Evolutionary conservation across 2,329 filamentous ascomycete genomes (phyloP).

Genomic region (Claviceps purpurea): DNA sequence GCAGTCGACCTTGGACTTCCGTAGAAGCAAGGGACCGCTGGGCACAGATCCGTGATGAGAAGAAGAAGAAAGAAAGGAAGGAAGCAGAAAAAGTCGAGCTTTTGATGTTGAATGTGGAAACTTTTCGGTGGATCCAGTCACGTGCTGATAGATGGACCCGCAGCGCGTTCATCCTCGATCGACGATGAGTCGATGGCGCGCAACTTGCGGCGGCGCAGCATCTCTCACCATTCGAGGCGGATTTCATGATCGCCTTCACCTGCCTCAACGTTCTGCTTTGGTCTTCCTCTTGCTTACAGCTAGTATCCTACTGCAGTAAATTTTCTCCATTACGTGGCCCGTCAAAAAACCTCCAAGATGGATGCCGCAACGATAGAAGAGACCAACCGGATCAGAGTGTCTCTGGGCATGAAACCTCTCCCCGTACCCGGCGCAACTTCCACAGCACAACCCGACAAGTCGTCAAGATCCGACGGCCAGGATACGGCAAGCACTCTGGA

Average conservation of each 20-base stretch:
- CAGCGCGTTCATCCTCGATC: neutral
- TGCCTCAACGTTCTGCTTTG: neutral
- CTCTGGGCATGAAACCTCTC: conserved; percentile 80
- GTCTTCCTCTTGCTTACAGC: neutral
- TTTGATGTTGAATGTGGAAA: conserved; percentile 8
- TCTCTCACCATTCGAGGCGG: neutral
- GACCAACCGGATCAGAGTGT: conserved; percentile 81
- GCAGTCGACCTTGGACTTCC: conserved; percentile 54
- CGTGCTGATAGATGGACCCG: neutral
- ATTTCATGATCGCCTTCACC: neutral
- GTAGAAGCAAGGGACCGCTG: conserved; percentile 52
- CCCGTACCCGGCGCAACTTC: conserved; percentile 58
- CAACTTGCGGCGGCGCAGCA: neutral
- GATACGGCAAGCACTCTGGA: conserved; percentile 75
- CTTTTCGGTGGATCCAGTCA: conserved; percentile 4
- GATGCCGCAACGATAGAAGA: conserved; percentile 74
- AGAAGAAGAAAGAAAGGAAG: conserved; percentile 21
- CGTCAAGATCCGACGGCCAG: conserved; percentile 46
- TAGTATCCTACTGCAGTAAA: neutral
- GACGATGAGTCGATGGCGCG: neutral
- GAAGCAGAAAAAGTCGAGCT: conserved; percentile 12
- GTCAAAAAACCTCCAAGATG: conserved; percentile 21
- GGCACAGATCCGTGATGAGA: conserved; percentile 68
- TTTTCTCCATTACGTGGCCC: neutral
- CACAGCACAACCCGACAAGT: conserved; percentile 16